A percentile compares a stretch with the other conserved stretches of the same genome.
Conservation (phyloP, 2,329 filamentous ascomycete genomes). For the Epichloe coenophiala region DNA sequence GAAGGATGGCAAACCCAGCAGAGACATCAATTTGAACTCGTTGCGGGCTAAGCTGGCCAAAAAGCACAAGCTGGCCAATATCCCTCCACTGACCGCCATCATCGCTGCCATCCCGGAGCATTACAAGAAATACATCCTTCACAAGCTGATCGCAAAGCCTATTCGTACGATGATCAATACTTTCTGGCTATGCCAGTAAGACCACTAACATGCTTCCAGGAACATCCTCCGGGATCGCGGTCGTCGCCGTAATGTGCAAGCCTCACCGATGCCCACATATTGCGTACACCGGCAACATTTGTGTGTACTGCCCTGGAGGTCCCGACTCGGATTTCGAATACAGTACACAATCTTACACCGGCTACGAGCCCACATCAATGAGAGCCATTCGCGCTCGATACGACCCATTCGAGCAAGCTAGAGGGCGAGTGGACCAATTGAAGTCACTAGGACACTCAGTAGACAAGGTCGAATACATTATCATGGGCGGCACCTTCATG, state of each 20-base stretch:
- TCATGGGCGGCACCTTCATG: slow-evolving; percentile 99
- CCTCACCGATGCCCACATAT: slow-evolving; percentile 96
- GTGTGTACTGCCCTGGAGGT: slow-evolving; percentile 94
- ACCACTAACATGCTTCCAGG: slow-evolving; percentile 30
- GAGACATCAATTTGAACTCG: slow-evolving; percentile 86
- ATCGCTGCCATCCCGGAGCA: slow-evolving; percentile 98
- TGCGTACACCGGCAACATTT: slow-evolving; percentile 96
- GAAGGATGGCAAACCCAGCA: slow-evolving; percentile 59
- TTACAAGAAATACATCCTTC: slow-evolving; percentile 98
- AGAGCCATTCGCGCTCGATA: slow-evolving; percentile 92
- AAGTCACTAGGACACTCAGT: slow-evolving; percentile 92
- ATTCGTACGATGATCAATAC: slow-evolving; percentile 47
- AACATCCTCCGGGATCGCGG: slow-evolving; percentile 91
- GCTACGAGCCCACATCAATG: slow-evolving; percentile 98
- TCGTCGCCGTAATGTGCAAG: slow-evolving; percentile 99
- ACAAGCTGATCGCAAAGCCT: slow-evolving; percentile 91
- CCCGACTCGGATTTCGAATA: slow-evolving; percentile 99
- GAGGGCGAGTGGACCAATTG: slow-evolving; percentile 91
- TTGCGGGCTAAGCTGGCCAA: slow-evolving; percentile 78
- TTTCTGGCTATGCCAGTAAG: not conserved
- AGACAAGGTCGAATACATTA: slow-evolving; percentile 98
- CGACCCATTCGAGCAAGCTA: slow-evolving; percentile 93
- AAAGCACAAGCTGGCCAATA: slow-evolving; percentile 78
- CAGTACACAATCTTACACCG: slow-evolving; percentile 96
- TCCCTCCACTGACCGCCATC: slow-evolving; percentile 88